Evolutionary conservation across 164 flowering plant genomes (phyloP).

Genomic region (Piper betle): DNA sequence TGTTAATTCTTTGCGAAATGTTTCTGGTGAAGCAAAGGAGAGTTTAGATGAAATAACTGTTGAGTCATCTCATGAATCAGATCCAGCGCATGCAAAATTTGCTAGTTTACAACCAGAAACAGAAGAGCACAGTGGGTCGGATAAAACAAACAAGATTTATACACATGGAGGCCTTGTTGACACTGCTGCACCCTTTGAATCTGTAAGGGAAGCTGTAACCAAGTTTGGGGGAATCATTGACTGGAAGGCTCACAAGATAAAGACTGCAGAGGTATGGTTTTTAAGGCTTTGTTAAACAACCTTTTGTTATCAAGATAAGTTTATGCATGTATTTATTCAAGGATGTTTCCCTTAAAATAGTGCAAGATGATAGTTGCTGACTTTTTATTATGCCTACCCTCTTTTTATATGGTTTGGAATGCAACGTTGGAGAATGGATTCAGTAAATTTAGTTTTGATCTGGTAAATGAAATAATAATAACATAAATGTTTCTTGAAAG

Average conservation of each 20-base stretch:
- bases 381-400: too few relatives aligned
- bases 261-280: conserved; percentile 57
- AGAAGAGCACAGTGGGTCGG: conserved; percentile 4
- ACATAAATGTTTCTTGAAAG: too few relatives aligned
- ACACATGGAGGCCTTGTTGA: conserved; percentile 42
- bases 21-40: conserved; percentile 5
- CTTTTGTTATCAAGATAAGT: neutral
- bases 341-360: too few relatives aligned
- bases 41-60: conserved; percentile 4
- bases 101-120: conserved; percentile 7
- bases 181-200: conserved; percentile 85
- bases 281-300: neutral
- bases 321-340: neutral
- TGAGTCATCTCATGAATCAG: conserved; percentile 10
- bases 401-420: too few relatives aligned
- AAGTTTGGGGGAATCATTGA: conserved; percentile 90
- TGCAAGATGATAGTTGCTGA: too few relatives aligned
- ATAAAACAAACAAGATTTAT: conserved; percentile 11
- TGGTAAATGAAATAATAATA: too few relatives aligned
- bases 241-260: conserved; percentile 84
- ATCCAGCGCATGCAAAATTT: conserved; percentile 12
- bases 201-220: conserved; percentile 84
- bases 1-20: neutral
- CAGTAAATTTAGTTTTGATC: too few relatives aligned
- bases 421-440: too few relatives aligned